phyloP scores from a whole-genome alignment of 1,284 basidiomycete species.

The Dichomitus squalens region DNA sequence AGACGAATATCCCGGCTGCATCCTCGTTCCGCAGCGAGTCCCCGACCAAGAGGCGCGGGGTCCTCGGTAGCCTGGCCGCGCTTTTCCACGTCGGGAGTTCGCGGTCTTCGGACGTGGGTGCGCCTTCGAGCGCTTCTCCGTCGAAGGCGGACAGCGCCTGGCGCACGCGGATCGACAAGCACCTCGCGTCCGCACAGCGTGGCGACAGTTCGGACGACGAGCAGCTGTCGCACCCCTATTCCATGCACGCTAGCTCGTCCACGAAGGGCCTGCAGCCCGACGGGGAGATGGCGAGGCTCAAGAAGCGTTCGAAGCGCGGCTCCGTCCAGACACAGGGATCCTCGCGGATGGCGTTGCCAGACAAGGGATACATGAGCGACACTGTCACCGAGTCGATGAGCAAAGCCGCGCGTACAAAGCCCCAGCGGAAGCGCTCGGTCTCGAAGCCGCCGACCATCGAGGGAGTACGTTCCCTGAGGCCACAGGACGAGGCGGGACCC shows the following conservation, averaged over 20 bases:
- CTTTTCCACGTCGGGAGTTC: constrained; percentile 28
- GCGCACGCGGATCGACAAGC: constrained; percentile 52
- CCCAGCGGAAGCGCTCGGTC: constrained; percentile 15
- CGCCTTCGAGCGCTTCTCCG: constrained; percentile 14
- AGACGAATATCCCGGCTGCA: constrained; percentile 1
- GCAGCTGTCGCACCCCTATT: constrained; percentile 12
- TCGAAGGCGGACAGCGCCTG: constrained; percentile 32
- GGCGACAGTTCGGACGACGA: constrained; percentile 41
- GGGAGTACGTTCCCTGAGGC: constrained; percentile 6
- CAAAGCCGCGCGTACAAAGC: constrained; percentile 18
- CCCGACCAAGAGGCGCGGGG: constrained; percentile 22
- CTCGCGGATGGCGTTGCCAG: constrained; percentile 14
- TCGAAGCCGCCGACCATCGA: constrained; percentile 13
- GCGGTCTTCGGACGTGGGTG: constrained; percentile 14
- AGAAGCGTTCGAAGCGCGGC: constrained; percentile 30
- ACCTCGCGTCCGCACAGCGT: constrained; percentile 38
- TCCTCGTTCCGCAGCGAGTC: constrained; percentile 16
- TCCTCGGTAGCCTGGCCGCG: constrained; percentile 33
- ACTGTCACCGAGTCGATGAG: constrained; percentile 25
- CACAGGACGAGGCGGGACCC: background rate
- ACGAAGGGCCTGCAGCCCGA: background rate
- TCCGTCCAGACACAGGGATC: constrained; percentile 22
- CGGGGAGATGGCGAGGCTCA: constrained; percentile 19
- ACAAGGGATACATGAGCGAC: constrained; percentile 36
- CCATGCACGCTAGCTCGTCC: background rate